Conservation (phyloP, 116 monocot species). For the Phalaenopsis hybrid region DNA sequence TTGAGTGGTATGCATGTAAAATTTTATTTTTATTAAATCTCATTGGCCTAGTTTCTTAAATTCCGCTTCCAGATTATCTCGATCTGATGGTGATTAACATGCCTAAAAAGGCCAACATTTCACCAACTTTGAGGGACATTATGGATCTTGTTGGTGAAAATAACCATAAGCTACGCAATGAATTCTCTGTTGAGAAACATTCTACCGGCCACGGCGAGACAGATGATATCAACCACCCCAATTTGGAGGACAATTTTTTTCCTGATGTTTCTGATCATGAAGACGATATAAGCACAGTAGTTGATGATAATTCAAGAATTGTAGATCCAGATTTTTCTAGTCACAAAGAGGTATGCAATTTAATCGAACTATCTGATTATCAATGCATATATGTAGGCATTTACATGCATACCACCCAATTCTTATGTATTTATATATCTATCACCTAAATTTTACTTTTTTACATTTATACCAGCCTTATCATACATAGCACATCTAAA, state of each 20-base stretch:
- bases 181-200: conserved; percentile 17
- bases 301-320: conserved; percentile 33
- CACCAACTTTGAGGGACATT: conserved; percentile 82
- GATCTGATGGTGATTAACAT: conserved; percentile 57
- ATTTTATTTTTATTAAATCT: not conserved
- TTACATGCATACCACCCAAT: too few species aligned
- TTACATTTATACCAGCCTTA: too few species aligned
- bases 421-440: too few species aligned
- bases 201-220: conserved; percentile 17
- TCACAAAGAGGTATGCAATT: conserved; percentile 49
- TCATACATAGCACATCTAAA: too few species aligned
- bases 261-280: conserved; percentile 46
- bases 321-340: conserved; percentile 27
- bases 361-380: not conserved
- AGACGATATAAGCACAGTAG: conserved; percentile 31
- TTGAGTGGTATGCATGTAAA: too few species aligned
- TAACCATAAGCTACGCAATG: conserved; percentile 39
- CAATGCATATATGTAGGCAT: not conserved
- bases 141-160: conserved; percentile 67
- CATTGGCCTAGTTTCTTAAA: conserved; percentile 3
- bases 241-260: conserved; percentile 31
- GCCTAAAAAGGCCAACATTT: conserved; percentile 51
- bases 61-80: conserved; percentile 39
- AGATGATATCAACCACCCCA: conserved; percentile 21
- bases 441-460: too few species aligned